Evolutionary conservation across 2,329 filamentous ascomycete genomes (phyloP), one percentile per base, ranked within the genome.

Genomic region (Cladosporium sp.): DNA sequence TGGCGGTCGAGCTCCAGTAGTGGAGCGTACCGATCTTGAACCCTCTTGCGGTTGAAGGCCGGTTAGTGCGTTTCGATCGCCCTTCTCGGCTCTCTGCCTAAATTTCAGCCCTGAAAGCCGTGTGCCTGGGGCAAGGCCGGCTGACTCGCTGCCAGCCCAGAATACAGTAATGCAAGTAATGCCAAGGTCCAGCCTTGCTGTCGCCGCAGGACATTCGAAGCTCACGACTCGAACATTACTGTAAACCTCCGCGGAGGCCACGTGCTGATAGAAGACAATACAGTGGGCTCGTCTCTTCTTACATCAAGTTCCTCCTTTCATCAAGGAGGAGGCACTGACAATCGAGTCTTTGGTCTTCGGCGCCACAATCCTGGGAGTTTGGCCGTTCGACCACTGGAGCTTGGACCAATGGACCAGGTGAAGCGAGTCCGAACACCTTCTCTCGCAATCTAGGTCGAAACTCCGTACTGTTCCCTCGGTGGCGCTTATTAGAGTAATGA

Each of bases 11-110:
- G 50, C 50, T n/a, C 26, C 50, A 31, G 37, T 44, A 44, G 40
- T 46, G 40, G 40, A 23, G 28, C 58, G 40, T 59, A 59, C 56
- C 56, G 56, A 59, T 59, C 56, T 59, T 59, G 35, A 59, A 59
- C 56, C 56, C 56, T 59, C 56, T 59, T 40, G 35, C 14, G 56
- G 59, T 52, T n/a, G 49, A 55, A 35, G 60, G 49, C 60, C 35
- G 46, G 37, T 40, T 49, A 29, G 60, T 44, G 60, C 52, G 46
- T 28, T 52, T 35, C 29, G 28, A 23, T 31, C n/a, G 29, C 21
- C 23, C 23, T 46, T 55, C 31, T 44, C 49, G 60, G 49, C 18
- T 33, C 2, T 29, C 31, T 52, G 52, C 60, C 60, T 63, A 59
- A 59, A 58, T n/a, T 2, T 2, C 11, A 46, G 56, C 56, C 55